Percentiles rank a stretch among this genome's conserved stretches.
These are phyloP conservation scores for Xylaria sp. DNA, from an alignment of 2,329 filamentous ascomycete species.

Conservation along the genomic window DNA sequence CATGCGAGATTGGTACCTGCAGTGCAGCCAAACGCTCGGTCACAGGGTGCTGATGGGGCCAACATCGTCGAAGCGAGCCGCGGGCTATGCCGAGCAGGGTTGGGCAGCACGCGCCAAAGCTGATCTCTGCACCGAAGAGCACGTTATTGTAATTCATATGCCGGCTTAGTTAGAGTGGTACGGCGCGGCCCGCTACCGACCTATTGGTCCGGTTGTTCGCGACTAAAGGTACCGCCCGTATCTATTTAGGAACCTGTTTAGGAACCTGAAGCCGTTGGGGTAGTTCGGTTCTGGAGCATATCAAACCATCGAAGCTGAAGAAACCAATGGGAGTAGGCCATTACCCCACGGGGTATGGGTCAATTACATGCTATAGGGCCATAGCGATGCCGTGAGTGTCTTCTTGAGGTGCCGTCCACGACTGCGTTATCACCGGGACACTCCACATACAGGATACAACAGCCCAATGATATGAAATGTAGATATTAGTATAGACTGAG, in stretches of 20 bases:
- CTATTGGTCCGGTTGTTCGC: slow-evolving; percentile 76
- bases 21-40: slow-evolving; percentile 73
- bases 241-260: slow-evolving; percentile 57
- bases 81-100: slow-evolving; percentile 75
- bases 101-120: slow-evolving; percentile 68
- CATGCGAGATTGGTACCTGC: slow-evolving; percentile 73
- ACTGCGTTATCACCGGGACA: slow-evolving; percentile 74
- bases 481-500: background rate
- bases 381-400: slow-evolving; percentile 16
- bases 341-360: slow-evolving; percentile 72
- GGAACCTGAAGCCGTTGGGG: slow-evolving; percentile 14
- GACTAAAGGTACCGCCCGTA: slow-evolving; percentile 66
- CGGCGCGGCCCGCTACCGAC: slow-evolving; percentile 73
- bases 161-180: slow-evolving; percentile 78
- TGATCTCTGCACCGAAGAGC: slow-evolving; percentile 78
- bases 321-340: slow-evolving; percentile 6
- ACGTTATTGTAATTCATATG: slow-evolving; percentile 74
- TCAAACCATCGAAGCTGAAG: slow-evolving; percentile 1
- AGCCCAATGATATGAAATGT: slow-evolving; percentile 42
- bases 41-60: slow-evolving; percentile 75
- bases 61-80: slow-evolving; percentile 71
- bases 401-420: slow-evolving; percentile 55
- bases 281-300: slow-evolving; percentile 56
- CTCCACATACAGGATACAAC: slow-evolving; percentile 71
- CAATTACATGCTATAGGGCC: slow-evolving; percentile 75